Conservation (phyloP, 495 filamentous ascomycete species). For the Tuber brumale region DNA sequence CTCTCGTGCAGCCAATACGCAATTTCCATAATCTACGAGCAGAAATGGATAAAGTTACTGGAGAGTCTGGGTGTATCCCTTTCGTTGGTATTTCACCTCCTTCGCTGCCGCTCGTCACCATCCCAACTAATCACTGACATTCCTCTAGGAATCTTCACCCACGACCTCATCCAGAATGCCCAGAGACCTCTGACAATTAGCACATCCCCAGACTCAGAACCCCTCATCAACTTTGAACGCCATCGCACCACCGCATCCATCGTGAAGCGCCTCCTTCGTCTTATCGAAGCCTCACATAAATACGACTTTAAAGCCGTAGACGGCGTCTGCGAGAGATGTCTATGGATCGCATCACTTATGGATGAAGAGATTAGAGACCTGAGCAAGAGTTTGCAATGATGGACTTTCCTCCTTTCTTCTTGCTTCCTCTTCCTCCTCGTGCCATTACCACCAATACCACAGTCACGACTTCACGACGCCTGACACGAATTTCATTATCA, state of each 20-base stretch:
- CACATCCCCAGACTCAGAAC: conserved; percentile 59
- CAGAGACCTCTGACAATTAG: conserved; percentile 70
- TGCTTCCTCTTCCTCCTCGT: not conserved
- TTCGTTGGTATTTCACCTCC: conserved; percentile 66
- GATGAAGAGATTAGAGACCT: conserved; percentile 71
- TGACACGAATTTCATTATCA: conserved; percentile 6
- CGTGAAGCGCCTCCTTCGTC: conserved; percentile 80
- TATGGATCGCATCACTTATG: conserved; percentile 85
- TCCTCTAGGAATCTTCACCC: conserved; percentile 66
- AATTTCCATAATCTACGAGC: conserved; percentile 82
- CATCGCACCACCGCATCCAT: conserved; percentile 85
- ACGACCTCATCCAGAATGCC: conserved; percentile 93
- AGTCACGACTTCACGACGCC: conserved; percentile 13
- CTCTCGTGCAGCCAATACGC: conserved; percentile 72
- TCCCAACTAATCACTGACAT: not conserved
- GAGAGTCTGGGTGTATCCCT: conserved; percentile 85
- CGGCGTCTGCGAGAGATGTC: conserved; percentile 78
- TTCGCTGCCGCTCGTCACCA: conserved; percentile 5
- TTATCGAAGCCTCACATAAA: conserved; percentile 86
- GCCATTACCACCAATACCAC: not conserved
- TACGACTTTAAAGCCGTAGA: conserved; percentile 81
- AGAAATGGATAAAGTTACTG: conserved; percentile 77
- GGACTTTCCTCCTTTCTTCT: conserved; percentile 6
- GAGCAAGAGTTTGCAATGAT: conserved; percentile 53
- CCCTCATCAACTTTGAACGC: conserved; percentile 90